Conservation (phyloP, 441 rosid genomes). For the Capsella rubella region DNA sequence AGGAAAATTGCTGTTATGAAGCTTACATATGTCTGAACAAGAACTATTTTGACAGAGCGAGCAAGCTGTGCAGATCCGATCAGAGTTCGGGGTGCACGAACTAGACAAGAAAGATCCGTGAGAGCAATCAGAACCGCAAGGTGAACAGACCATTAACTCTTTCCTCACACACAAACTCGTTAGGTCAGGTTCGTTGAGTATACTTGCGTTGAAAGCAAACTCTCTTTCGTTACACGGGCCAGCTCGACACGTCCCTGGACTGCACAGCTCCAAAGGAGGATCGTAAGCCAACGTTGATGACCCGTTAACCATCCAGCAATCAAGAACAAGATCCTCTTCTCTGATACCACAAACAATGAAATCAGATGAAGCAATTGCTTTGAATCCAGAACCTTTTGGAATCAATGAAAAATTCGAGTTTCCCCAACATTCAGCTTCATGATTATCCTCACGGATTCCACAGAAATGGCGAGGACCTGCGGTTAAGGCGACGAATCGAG, state of each 20-base stretch:
- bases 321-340: conserved; percentile 86
- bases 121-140: conserved; percentile 83
- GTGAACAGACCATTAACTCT: conserved; percentile 71
- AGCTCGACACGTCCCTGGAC: conserved; percentile 80
- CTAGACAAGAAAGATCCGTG: conserved; percentile 84
- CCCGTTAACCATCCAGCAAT: conserved; percentile 75
- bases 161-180: conserved; percentile 70
- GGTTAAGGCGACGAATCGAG: conserved; percentile 62
- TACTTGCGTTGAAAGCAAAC: conserved; percentile 87
- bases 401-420: conserved; percentile 61
- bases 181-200: conserved; percentile 75
- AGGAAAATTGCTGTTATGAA: conserved; percentile 48
- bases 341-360: conserved; percentile 76
- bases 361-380: conserved; percentile 88
- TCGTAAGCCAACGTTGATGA: conserved; percentile 54
- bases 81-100: conserved; percentile 65
- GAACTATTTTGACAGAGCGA: conserved; percentile 95
- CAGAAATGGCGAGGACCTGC: conserved; percentile 85
- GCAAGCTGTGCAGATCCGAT: conserved; percentile 81
- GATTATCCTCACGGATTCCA: conserved; percentile 82
- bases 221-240: conserved; percentile 59
- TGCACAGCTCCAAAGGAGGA: conserved; percentile 88
- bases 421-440: conserved; percentile 91
- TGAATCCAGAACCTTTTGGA: conserved; percentile 76
- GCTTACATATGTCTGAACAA: conserved; percentile 71